A percentile compares a stretch with the other conserved stretches of the same genome.
These are phyloP conservation scores for Candida wancherniae DNA, from an alignment of 805 yeast species.

Conservation along the genomic window DNA sequence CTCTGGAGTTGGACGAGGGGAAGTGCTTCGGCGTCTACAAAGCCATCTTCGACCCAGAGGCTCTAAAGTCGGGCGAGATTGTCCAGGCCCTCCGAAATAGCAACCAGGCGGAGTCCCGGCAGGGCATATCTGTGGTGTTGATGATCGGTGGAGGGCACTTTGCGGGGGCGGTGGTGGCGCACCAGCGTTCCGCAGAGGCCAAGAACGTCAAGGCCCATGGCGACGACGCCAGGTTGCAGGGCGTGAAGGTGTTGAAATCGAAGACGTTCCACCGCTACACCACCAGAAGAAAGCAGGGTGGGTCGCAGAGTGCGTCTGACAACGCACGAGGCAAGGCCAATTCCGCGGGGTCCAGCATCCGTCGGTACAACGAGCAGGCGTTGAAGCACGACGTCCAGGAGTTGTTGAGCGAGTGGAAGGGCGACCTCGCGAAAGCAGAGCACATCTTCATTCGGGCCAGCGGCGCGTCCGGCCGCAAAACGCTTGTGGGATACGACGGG, in stretches of 20 bases:
- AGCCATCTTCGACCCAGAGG: constrained; percentile 45
- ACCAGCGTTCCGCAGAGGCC: constrained; percentile 50
- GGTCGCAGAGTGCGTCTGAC: constrained; percentile 90
- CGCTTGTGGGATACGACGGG: constrained; percentile 63
- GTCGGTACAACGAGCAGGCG: constrained; percentile 87
- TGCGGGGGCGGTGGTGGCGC: constrained; percentile 90
- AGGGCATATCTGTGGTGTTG: constrained; percentile 59
- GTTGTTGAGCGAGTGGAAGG: constrained; percentile 61
- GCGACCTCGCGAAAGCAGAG: constrained; percentile 54
- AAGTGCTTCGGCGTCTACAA: constrained; percentile 67
- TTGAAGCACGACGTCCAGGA: constrained; percentile 73
- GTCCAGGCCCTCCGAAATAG: constrained; percentile 15
- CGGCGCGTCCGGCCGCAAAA: constrained; percentile 61
- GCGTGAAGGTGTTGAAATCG: constrained; percentile 62
- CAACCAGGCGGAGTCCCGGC: constrained; percentile 25
- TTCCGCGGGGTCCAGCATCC: constrained; percentile 87
- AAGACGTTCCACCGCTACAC: constrained; percentile 94
- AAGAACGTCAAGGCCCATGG: constrained; percentile 50
- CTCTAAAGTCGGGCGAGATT: constrained; percentile 42
- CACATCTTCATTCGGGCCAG: constrained; percentile 76
- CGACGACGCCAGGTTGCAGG: constrained; percentile 52
- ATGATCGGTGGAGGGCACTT: constrained; percentile 99
- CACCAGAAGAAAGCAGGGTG: constrained; percentile 96
- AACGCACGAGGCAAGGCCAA: constrained; percentile 92
- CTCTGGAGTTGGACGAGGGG: constrained; percentile 38